Percentiles rank a stretch among this genome's conserved stretches.
Conservation (phyloP, 129 eudicot genomes). For the Helichrysum umbraculigerum region DNA sequence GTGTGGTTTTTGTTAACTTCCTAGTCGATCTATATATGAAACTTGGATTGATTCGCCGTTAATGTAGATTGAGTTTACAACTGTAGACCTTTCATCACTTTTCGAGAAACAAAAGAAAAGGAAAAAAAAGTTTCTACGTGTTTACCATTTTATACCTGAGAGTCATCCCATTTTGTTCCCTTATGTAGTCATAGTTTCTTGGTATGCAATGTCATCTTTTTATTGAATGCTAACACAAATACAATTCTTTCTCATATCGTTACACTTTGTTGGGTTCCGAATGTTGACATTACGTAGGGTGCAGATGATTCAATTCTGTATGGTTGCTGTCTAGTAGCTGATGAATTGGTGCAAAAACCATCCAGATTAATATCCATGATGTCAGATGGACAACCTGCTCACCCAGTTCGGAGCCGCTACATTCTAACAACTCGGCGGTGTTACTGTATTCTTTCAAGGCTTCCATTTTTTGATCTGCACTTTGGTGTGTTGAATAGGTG, state of each 20-base stretch:
- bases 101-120: neutral
- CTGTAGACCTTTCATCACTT: constrained; percentile 8
- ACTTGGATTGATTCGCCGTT: constrained; percentile 4
- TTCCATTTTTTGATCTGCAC: constrained; percentile 94
- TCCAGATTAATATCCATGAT: constrained; percentile 78
- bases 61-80: constrained; percentile 9
- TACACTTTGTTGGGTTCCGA: constrained; percentile 17
- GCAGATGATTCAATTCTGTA: constrained; percentile 93
- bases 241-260: constrained; percentile 18
- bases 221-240: constrained; percentile 13
- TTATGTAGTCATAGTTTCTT: constrained; percentile 19
- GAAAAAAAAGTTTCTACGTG: neutral
- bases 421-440: constrained; percentile 89
- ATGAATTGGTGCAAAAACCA: constrained; percentile 83
- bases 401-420: constrained; percentile 59
- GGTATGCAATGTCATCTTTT: neutral
- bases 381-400: constrained; percentile 57
- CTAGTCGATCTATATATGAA: constrained; percentile 1
- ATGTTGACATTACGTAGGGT: constrained; percentile 51
- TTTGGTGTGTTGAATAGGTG: constrained; percentile 93
- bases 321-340: constrained; percentile 96
- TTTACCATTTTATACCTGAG: constrained; percentile 6
- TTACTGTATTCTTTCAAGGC: constrained; percentile 93
- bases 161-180: neutral
- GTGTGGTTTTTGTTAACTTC: constrained; percentile 10